Percentiles rank a stretch among this genome's conserved stretches.
Evolutionary conservation across 2,329 filamentous ascomycete species (phyloP).

Genomic region (Bipolaris oryzae): DNA sequence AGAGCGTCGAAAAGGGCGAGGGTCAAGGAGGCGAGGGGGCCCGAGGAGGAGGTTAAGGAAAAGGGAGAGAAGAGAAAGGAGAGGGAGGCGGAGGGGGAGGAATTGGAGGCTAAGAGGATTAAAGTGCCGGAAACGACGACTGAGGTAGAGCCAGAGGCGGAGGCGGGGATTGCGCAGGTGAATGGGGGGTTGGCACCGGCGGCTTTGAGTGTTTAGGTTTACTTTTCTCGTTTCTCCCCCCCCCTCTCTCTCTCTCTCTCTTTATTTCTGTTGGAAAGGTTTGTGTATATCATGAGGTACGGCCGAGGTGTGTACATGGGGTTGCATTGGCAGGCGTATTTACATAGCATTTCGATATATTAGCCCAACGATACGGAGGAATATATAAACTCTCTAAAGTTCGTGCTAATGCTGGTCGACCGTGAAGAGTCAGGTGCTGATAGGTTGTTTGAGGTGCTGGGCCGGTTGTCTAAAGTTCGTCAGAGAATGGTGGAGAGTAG

Average conservation of each 20-base stretch:
- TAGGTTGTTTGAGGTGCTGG: no score
- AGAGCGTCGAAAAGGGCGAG: constrained; percentile 55
- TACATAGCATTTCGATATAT: constrained; percentile 15
- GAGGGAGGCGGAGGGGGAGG: constrained; percentile 14
- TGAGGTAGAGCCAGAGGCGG: constrained; percentile 7
- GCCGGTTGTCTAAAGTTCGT: no score
- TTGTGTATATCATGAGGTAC: background rate
- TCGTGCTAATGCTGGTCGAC: no score
- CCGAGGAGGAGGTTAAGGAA: constrained; percentile 17
- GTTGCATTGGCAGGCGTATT: constrained; percentile 19
- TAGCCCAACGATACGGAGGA: background rate
- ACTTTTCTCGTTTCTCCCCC: no score
- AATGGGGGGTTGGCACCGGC: constrained; percentile 28
- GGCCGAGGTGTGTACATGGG: no score
- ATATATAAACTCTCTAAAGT: background rate
- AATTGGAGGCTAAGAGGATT: constrained; percentile 34
- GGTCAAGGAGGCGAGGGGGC: constrained; percentile 33
- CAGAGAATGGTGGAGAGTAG: no score
- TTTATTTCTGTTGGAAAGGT: background rate
- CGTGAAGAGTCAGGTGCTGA: no score
- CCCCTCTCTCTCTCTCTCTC: background rate
- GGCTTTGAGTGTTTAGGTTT: constrained; percentile 26
- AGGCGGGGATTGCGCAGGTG: constrained; percentile 6
- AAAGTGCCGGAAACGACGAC: constrained; percentile 32
- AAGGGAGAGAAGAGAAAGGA: constrained; percentile 30